phyloP scores from a whole-genome alignment of 2,329 filamentous ascomycete species.

The Xylaria sp. region DNA sequence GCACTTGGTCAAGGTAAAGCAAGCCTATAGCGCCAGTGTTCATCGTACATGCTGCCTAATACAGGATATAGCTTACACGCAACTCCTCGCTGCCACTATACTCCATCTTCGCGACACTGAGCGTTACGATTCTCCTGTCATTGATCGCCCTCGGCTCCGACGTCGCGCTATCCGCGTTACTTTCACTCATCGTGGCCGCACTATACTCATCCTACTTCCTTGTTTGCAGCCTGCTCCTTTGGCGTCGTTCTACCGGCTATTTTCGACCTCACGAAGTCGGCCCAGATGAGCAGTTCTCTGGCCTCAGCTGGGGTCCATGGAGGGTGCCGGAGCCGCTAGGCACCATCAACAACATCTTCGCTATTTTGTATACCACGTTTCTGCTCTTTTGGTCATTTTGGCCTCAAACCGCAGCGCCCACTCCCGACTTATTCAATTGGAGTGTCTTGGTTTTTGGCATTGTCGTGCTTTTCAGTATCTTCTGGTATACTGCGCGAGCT shows the following conservation, averaged over 20 bases:
- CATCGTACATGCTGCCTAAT: background rate
- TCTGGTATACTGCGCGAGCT: slow-evolving; percentile 49
- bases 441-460: slow-evolving; percentile 48
- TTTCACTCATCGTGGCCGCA: slow-evolving; percentile 46
- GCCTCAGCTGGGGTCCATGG: slow-evolving; percentile 57
- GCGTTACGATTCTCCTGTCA: slow-evolving; percentile 28
- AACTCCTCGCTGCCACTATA: slow-evolving; percentile 24
- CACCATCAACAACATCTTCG: slow-evolving; percentile 56
- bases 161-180: slow-evolving; percentile 48
- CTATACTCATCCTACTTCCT: slow-evolving; percentile 49
- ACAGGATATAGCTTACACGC: slow-evolving; percentile 19
- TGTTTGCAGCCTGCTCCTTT: slow-evolving; percentile 43
- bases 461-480: slow-evolving; percentile 46
- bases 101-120: slow-evolving; percentile 24
- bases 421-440: slow-evolving; percentile 49
- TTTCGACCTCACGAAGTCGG: slow-evolving; percentile 27
- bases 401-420: slow-evolving; percentile 41
- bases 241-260: slow-evolving; percentile 40
- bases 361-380: slow-evolving; percentile 55
- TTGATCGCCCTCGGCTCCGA: slow-evolving; percentile 33
- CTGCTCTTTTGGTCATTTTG: slow-evolving; percentile 61
- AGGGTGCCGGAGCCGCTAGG: slow-evolving; percentile 54
- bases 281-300: slow-evolving; percentile 3
- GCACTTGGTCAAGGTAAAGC: background rate
- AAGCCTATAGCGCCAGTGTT: background rate